phyloP scores from a whole-genome alignment of 192 early-diverging fungal species.

The Backusella luteola region DNA sequence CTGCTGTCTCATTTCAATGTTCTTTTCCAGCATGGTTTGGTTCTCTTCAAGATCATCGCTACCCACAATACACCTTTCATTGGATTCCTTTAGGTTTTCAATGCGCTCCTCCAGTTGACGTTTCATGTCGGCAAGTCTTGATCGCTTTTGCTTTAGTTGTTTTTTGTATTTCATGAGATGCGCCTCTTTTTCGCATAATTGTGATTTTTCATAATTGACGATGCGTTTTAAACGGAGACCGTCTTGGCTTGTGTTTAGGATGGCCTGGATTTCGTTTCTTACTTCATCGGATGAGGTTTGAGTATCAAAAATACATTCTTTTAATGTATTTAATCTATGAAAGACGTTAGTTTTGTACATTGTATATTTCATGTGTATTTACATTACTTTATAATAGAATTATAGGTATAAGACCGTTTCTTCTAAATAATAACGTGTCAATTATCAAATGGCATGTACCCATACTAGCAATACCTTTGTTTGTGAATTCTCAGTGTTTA shows the following conservation, averaged over 20 bases:
- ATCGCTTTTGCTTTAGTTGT: background rate
- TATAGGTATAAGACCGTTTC: conserved; percentile 54
- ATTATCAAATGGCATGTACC: too few species aligned
- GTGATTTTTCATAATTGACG: background rate
- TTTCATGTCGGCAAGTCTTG: background rate
- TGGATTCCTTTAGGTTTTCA: background rate
- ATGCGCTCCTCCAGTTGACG: background rate
- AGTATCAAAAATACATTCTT: conserved; percentile 36
- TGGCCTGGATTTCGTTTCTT: conserved; percentile 14
- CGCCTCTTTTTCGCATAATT: conserved; percentile 5
- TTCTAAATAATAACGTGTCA: conserved; percentile 8
- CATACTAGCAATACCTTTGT: background rate
- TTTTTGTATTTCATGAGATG: conserved; percentile 4
- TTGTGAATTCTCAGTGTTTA: background rate
- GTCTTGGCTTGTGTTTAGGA: conserved; percentile 14
- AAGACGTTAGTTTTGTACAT: background rate
- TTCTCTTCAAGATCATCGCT: conserved; percentile 20
- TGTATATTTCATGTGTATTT: background rate
- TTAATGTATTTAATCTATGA: conserved; percentile 29
- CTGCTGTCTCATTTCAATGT: conserved; percentile 28
- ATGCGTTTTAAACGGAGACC: conserved; percentile 6
- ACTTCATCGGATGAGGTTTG: conserved; percentile 31
- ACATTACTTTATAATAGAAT: conserved; percentile 43
- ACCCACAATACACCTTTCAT: background rate
- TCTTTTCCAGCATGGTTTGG: conserved; percentile 20